phyloP scores from a whole-genome alignment of 2,329 filamentous ascomycete genomes.

The Nemania serpens region DNA sequence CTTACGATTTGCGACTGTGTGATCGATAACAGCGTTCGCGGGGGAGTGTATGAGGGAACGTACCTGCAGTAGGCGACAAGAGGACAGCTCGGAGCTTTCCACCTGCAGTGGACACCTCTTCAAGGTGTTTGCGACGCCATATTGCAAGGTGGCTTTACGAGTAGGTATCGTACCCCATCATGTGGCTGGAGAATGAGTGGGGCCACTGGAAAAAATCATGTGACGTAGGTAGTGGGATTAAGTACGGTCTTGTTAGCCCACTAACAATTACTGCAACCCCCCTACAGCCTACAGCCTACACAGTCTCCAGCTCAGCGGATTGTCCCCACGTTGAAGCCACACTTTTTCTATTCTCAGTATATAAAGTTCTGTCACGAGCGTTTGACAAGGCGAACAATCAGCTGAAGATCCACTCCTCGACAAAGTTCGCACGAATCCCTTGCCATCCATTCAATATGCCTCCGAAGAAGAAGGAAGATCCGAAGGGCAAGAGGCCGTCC shows the following conservation, averaged over 20 bases:
- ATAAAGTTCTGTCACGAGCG: background rate
- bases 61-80: slow-evolving; percentile 10
- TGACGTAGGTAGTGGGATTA: slow-evolving; percentile 27
- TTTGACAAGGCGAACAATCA: background rate
- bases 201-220: slow-evolving; percentile 22
- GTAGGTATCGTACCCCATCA: background rate
- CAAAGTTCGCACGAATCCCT: background rate
- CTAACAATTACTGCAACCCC: slow-evolving; percentile 28
- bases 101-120: too few species aligned
- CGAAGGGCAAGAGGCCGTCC: slow-evolving; percentile 59
- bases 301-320: slow-evolving; percentile 24
- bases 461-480: slow-evolving; percentile 65
- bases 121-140: too few species aligned
- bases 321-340: slow-evolving; percentile 14
- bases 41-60: slow-evolving; percentile 13
- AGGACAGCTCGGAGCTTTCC: slow-evolving; percentile 44
- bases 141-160: slow-evolving; percentile 11
- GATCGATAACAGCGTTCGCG: slow-evolving; percentile 18
- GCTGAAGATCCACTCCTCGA: background rate
- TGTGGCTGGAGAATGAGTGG: slow-evolving; percentile 25
- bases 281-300: slow-evolving; percentile 10
- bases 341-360: slow-evolving; percentile 14
- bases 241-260: slow-evolving; percentile 25
- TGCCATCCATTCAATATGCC: slow-evolving; percentile 60
- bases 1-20: slow-evolving; percentile 15